Conservation (phyloP, 306 rosid genomes). For the Fagus crenata region DNA sequence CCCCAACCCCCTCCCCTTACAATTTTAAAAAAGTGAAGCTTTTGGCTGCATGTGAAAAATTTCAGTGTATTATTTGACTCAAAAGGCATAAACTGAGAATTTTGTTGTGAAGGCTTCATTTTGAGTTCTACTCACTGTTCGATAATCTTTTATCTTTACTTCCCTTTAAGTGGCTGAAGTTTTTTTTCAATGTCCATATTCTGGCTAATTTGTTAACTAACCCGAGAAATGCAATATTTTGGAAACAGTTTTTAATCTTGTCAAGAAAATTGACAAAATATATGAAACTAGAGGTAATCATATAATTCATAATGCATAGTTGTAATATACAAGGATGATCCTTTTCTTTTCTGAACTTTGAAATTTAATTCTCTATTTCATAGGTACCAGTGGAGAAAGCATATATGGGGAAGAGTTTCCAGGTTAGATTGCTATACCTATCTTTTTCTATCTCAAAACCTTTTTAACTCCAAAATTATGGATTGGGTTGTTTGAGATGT, state of each 20-base stretch:
- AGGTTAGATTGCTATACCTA: conserved; percentile 47
- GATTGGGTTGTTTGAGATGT: neutral
- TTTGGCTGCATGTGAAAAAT: neutral
- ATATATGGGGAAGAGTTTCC: conserved; percentile 83
- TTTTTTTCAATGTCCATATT: neutral
- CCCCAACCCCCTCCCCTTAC: neutral
- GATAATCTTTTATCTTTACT: neutral
- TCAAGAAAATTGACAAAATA: neutral
- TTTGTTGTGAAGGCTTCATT: neutral
- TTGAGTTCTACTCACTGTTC: neutral
- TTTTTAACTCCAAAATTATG: neutral
- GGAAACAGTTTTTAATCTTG: neutral
- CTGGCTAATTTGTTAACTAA: neutral
- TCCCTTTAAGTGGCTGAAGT: neutral
- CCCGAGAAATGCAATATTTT: neutral
- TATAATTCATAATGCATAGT: neutral
- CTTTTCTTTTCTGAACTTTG: neutral
- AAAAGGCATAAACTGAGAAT: no score
- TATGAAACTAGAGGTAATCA: neutral
- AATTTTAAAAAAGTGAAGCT: neutral
- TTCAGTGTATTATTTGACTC: neutral
- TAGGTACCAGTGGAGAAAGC: conserved; percentile 97
- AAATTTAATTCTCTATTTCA: conserved; percentile 21
- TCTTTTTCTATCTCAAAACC: neutral
- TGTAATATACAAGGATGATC: neutral